Conservation (phyloP, 2,329 filamentous ascomycete species). For the Fragosphaeria purpurea region DNA sequence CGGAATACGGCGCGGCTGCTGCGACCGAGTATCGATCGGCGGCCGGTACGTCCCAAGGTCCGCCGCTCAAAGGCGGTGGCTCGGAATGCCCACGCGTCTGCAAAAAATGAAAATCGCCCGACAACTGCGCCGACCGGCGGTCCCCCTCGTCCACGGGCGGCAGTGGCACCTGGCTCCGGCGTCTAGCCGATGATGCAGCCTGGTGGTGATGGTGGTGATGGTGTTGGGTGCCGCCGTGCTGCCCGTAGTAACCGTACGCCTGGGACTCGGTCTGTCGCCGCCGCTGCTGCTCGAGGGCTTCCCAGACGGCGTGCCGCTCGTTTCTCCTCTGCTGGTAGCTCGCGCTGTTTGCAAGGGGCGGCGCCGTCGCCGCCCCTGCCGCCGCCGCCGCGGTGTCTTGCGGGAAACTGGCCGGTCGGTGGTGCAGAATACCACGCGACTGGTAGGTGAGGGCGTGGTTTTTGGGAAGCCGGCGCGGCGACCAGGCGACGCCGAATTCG, state of each 20-base stretch:
- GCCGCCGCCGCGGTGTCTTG: constrained; percentile 31
- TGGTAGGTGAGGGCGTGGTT: constrained; percentile 37
- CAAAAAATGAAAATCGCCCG: constrained; percentile 20
- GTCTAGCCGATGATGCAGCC: not conserved
- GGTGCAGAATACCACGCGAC: constrained; percentile 31
- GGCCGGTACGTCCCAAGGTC: constrained; percentile 32
- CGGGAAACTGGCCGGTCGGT: constrained; percentile 32
- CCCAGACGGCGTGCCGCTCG: constrained; percentile 11
- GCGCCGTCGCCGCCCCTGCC: constrained; percentile 6
- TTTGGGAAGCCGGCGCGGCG: constrained; percentile 31
- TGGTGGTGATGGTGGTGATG: constrained; percentile 11
- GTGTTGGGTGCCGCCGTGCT: constrained; percentile 9
- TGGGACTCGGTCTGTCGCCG: constrained; percentile 9
- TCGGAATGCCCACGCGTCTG: constrained; percentile 39
- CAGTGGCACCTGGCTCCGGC: not conserved
- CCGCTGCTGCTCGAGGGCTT: constrained; percentile 9
- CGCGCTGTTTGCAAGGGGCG: constrained; percentile 8
- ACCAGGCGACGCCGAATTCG: constrained; percentile 43
- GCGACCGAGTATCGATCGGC: not conserved
- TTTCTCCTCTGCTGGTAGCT: not conserved
- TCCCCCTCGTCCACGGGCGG: constrained; percentile 9
- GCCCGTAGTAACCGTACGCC: constrained; percentile 12
- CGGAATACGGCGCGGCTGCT: too few relatives aligned
- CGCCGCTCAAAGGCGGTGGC: constrained; percentile 36
- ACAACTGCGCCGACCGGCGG: constrained; percentile 11